These are phyloP conservation scores for Pseudocercospora crystallina DNA, from an alignment of 2,329 filamentous ascomycete species.

Conservation along the genomic window DNA sequence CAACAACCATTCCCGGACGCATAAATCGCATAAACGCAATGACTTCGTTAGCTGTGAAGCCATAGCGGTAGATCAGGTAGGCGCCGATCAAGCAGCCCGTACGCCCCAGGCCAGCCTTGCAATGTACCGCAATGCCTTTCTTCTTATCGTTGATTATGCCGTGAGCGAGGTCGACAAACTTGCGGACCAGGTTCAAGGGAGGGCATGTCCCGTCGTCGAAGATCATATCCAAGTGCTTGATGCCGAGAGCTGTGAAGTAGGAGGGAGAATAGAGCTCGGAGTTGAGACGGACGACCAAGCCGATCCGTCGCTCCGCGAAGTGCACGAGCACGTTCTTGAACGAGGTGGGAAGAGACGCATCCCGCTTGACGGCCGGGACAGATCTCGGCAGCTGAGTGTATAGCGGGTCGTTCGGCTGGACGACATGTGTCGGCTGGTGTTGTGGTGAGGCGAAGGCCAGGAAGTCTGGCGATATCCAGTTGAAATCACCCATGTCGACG, in stretches of 20 bases:
- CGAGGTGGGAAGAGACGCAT: slow-evolving; percentile 70
- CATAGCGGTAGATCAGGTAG: slow-evolving; percentile 95
- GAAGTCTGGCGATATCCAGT: slow-evolving; percentile 96
- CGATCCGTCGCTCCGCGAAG: slow-evolving; percentile 84
- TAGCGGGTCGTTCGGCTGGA: slow-evolving; percentile 69
- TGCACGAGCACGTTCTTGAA: slow-evolving; percentile 96
- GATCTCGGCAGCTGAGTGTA: slow-evolving; percentile 75
- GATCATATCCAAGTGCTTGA: slow-evolving; percentile 98
- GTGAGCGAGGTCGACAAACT: slow-evolving; percentile 92
- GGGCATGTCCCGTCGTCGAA: slow-evolving; percentile 98
- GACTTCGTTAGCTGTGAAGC: slow-evolving; percentile 79
- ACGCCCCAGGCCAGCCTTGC: slow-evolving; percentile 93
- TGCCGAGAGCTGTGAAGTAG: slow-evolving; percentile 94
- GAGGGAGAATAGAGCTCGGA: slow-evolving; percentile 93
- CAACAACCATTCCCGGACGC: slow-evolving; percentile 98
- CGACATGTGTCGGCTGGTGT: slow-evolving; percentile 70
- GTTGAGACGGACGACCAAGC: slow-evolving; percentile 91
- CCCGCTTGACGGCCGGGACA: slow-evolving; percentile 66
- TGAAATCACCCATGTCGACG: slow-evolving; percentile 98
- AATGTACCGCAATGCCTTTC: slow-evolving; percentile 94
- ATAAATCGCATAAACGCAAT: slow-evolving; percentile 99
- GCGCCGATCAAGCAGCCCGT: slow-evolving; percentile 96
- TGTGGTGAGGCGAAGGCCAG: slow-evolving; percentile 95
- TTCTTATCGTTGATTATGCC: slow-evolving; percentile 89
- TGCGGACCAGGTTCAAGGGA: slow-evolving; percentile 80